Percentiles rank a stretch among this genome's conserved stretches.
Conservation (phyloP, 768 basidiomycete genomes). For the Phaeotremella skinneri region DNA sequence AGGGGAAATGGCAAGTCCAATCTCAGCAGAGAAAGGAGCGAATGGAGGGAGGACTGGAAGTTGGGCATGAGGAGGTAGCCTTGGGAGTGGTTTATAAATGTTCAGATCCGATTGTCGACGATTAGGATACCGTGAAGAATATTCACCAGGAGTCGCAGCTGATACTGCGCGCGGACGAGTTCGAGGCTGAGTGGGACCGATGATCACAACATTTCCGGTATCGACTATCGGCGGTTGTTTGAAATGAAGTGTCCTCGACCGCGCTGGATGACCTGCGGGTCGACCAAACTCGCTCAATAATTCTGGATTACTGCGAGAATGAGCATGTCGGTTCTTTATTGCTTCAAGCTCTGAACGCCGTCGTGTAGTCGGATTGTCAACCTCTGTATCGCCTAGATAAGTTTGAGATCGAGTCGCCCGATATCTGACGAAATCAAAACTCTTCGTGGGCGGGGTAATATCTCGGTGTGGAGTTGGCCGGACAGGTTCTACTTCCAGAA, state of each 20-base stretch:
- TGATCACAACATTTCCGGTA: conserved; percentile 18
- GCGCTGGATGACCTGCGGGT: not conserved
- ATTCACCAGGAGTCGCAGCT: not conserved
- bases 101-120: conserved; percentile 9
- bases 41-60: conserved; percentile 5
- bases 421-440: conserved; percentile 14
- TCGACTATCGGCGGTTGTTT: conserved; percentile 21
- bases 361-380: conserved; percentile 7
- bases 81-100: conserved; percentile 22
- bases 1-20: conserved; percentile 36
- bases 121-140: not conserved
- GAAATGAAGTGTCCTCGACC: conserved; percentile 21
- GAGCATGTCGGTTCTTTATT: not conserved
- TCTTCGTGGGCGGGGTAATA: conserved; percentile 1
- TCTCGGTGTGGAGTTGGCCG: not conserved
- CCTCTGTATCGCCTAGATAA: conserved; percentile 2
- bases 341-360: conserved; percentile 12
- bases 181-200: not conserved
- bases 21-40: conserved; percentile 13
- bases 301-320: conserved; percentile 12
- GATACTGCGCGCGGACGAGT: not conserved
- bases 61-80: conserved; percentile 10
- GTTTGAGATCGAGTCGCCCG: not conserved
- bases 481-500: not conserved
- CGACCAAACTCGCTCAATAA: conserved; percentile 7